phyloP scores from a whole-genome alignment of 2,329 filamentous ascomycete genomes.

The Talaromyces sp. region DNA sequence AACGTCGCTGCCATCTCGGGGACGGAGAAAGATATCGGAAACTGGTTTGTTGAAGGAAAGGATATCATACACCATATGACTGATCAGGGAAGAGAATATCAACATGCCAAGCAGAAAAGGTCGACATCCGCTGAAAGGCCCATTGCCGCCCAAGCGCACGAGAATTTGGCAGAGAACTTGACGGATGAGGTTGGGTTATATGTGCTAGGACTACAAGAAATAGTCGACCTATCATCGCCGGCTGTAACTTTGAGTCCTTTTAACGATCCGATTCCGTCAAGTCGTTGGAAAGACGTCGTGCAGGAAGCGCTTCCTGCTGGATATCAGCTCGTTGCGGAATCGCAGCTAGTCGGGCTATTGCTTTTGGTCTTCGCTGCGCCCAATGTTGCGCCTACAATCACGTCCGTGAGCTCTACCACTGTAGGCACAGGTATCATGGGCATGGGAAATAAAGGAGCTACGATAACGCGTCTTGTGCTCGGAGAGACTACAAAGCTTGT shows the following conservation, averaged over 20 bases:
- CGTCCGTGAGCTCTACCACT: slow-evolving; percentile 74
- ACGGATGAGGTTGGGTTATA: slow-evolving; percentile 77
- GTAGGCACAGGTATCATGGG: slow-evolving; percentile 88
- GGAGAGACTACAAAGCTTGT: slow-evolving; percentile 86
- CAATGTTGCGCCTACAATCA: slow-evolving; percentile 68
- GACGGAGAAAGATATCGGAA: slow-evolving; percentile 80
- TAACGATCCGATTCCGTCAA: slow-evolving; percentile 66
- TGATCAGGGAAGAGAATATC: slow-evolving; percentile 19
- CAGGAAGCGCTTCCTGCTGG: slow-evolving; percentile 70
- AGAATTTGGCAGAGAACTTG: slow-evolving; percentile 40
- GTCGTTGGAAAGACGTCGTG: slow-evolving; percentile 77
- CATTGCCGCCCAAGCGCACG: slow-evolving; percentile 20
- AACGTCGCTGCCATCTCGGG: slow-evolving; percentile 84
- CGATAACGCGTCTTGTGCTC: slow-evolving; percentile 74
- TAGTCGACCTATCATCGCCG: slow-evolving; percentile 79
- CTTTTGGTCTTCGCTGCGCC: slow-evolving; percentile 83
- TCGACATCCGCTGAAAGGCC: slow-evolving; percentile 36
- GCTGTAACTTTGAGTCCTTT: slow-evolving; percentile 74
- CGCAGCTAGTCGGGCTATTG: slow-evolving; percentile 82
- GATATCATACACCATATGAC: slow-evolving; percentile 40
- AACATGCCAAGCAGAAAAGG: slow-evolving; percentile 42
- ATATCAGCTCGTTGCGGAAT: slow-evolving; percentile 72
- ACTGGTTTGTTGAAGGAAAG: slow-evolving; percentile 81
- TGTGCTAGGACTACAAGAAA: slow-evolving; percentile 84
- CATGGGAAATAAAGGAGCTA: slow-evolving; percentile 92